Evolutionary conservation across 2,329 filamentous ascomycete genomes (phyloP), one percentile per base, ranked within the genome.

Genomic region (Colletotrichum sp.): DNA sequence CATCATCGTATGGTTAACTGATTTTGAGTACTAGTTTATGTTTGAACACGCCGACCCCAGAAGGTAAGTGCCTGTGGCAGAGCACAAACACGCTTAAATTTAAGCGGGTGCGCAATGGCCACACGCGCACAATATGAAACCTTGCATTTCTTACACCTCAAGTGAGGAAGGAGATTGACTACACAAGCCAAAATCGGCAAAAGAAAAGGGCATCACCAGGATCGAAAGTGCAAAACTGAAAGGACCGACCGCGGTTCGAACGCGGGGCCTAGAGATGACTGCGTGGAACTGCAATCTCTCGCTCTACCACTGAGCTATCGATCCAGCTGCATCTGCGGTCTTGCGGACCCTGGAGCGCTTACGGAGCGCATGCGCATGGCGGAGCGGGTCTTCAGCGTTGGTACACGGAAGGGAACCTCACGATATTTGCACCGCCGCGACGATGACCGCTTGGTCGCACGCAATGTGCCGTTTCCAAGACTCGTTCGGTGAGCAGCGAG

Each of bases 161-260:
- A 48, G 39, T 48, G 43, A 48, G 43, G 32, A 10, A 34, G 5
- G n/a, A 22, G n/a, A 52, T 52, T 52, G 10, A 52, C 43, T 52
- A 22, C 43, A 22, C 10, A 7, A 52, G n/a, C 12, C n/a, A 22
- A 52, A 52, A 52, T 22, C n/a, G 43, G 22, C 43, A 22, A 48
- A 48, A 48, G 43, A 22, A n/a, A 67, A 22, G 16, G 10, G 10
- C 52, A 27, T 52, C n/a, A 52, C n/a, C 43, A 25, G 12, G 10
- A 48, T 48, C 9, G 43, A 22, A 22, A 52, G 4, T n/a, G 55
- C 28, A 62, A 70, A 70, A 70, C 7, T 4, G 1, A 2, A 5
- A 75, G 73, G 73, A 75, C 73, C 73, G 73, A 75, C 73, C 73
- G 73, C 56, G 73, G 22, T 75, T 75, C 73, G 73, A 75, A 75